phyloP scores from a whole-genome alignment of 805 yeast species.

The Sugiyamaella boreocaroliniensis region DNA sequence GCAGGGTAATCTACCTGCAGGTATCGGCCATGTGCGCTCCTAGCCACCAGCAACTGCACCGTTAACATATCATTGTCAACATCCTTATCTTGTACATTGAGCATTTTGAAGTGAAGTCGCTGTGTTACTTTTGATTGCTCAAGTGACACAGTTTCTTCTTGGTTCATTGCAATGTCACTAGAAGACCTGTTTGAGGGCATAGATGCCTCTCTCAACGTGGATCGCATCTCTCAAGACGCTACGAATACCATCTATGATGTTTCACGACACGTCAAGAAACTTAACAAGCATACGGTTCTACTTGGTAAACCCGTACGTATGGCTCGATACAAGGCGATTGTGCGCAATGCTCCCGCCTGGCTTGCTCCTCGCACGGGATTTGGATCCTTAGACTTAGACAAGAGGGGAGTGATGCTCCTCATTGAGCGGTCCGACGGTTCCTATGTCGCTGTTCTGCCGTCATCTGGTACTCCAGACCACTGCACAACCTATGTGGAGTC shows the following conservation, averaged over 20 bases:
- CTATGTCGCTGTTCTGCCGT: constrained; percentile 22
- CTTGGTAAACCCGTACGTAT: not conserved
- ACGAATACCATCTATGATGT: not conserved
- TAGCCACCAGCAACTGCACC: not conserved
- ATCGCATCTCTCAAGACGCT: not conserved
- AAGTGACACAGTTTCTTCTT: not conserved
- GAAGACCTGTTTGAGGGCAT: not conserved
- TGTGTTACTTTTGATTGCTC: not conserved
- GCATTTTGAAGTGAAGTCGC: too few relatives aligned
- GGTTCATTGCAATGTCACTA: not conserved
- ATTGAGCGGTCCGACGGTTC: constrained; percentile 19
- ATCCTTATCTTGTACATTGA: not conserved
- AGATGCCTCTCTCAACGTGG: not conserved
- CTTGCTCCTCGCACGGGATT: constrained; percentile 9
- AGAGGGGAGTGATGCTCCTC: constrained; percentile 4
- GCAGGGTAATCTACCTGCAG: not conserved
- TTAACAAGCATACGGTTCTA: not conserved
- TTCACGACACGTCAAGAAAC: not conserved
- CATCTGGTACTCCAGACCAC: constrained; percentile 17
- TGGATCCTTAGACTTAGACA: not conserved
- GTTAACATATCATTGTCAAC: not conserved
- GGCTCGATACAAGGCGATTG: constrained; percentile 1
- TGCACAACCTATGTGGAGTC: constrained; percentile 13
- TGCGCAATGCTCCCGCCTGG: constrained; percentile 6
- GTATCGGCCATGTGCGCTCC: not conserved